These are phyloP conservation scores for Fusarium annulatum DNA, from an alignment of 2,329 filamentous ascomycete genomes.

Conservation along the genomic window DNA sequence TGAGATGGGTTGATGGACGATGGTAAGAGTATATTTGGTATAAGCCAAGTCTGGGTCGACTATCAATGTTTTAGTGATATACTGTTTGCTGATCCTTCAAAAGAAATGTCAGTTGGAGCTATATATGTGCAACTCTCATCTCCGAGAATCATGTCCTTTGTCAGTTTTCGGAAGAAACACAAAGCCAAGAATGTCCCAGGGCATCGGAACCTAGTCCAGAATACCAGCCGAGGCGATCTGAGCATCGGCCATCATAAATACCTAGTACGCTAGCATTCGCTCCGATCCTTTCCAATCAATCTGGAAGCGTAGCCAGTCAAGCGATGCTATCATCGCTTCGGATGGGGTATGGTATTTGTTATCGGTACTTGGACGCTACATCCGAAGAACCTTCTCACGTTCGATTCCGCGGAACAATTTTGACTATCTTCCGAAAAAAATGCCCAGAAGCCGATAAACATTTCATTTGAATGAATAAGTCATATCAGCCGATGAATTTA, in stretches of 20 bases:
- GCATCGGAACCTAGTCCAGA: neutral
- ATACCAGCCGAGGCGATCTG: too few species aligned
- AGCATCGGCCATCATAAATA: fast-evolving
- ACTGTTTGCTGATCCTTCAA: neutral
- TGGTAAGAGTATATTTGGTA: neutral
- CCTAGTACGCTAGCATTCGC: too few species aligned
- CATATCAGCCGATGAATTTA: fast-evolving
- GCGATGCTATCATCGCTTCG: too few species aligned
- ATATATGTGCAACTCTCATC: neutral
- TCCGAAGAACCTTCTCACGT: neutral
- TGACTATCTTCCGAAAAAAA: neutral
- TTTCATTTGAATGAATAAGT: too few species aligned
- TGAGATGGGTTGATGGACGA: neutral
- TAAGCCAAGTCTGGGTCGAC: fast-evolving
- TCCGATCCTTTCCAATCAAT: too few species aligned
- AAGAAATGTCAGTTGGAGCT: fast-evolving
- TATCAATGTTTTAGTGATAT: neutral
- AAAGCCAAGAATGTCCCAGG: fast-evolving
- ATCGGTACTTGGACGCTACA: neutral
- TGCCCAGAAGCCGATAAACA: neutral
- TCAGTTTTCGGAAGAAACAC: neutral
- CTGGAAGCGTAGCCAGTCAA: too few species aligned
- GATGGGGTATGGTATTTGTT: neutral
- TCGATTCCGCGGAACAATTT: neutral
- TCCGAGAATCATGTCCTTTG: fast-evolving